Evolutionary conservation across 192 early-diverging fungal genomes (phyloP).

Genomic region (Coemansia sp.): DNA sequence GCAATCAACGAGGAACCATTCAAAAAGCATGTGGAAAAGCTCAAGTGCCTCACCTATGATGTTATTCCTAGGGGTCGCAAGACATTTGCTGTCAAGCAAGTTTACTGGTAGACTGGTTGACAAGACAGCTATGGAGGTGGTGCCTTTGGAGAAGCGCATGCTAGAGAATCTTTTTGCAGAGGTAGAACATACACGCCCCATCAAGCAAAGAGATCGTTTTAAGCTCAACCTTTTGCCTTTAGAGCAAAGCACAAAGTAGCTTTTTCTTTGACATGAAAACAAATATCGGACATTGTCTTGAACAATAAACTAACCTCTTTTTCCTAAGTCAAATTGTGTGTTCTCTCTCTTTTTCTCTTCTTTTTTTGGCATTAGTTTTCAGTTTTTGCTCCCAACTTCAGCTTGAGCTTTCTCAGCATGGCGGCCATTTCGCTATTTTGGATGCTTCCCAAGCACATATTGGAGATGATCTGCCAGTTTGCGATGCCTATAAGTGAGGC

Average conservation of each 20-base stretch:
- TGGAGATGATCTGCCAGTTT: not conserved
- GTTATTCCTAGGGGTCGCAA: not conserved
- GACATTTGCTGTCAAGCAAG: not conserved
- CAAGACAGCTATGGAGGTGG: too few relatives aligned
- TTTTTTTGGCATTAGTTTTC: not conserved
- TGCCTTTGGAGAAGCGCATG: too few relatives aligned
- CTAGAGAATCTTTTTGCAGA: too few relatives aligned
- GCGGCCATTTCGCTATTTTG: not conserved
- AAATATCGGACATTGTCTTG: not conserved
- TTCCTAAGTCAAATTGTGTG: too few relatives aligned
- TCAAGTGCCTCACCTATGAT: not conserved
- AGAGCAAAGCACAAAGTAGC: not conserved
- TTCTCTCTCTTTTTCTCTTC: not conserved
- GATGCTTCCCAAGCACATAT: not conserved
- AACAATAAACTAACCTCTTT: not conserved
- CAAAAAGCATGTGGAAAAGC: not conserved
- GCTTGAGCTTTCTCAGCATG: not conserved
- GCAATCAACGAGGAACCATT: not conserved
- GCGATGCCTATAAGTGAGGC: not conserved
- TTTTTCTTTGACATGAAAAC: not conserved
- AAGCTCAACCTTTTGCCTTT: not conserved
- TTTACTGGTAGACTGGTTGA: not conserved
- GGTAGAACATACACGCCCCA: too few relatives aligned
- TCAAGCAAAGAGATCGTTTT: too few relatives aligned
- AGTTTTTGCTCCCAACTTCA: not conserved